Evolutionary conservation across 2,329 filamentous ascomycete species (phyloP), one percentile per base, ranked within the genome.

Genomic region (Grosmannia huntii): DNA sequence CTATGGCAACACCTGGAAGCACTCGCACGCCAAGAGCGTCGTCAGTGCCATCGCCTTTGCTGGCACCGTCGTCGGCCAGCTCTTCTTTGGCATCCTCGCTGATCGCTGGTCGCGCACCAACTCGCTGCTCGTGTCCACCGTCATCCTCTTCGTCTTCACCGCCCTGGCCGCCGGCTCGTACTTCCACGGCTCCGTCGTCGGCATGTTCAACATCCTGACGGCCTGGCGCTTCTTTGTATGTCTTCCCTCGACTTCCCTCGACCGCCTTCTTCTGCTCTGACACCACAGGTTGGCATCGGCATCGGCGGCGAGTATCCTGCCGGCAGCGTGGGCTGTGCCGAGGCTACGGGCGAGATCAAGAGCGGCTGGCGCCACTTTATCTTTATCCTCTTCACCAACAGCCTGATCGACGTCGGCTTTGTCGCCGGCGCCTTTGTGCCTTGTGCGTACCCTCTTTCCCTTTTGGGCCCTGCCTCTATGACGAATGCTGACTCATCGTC

Each of bases 81-180:
- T 95, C 7, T 68, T 85, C 52, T 95, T 96, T 65, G 90, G 90
- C 25, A 90, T 85, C 64, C 81, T 87, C 9, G 85, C 85, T 58
- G 91, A 96, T 68, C 84, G 88, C 69, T 95, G 84, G 80, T 94
- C 89, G 11, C 83, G 91, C 23, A 90, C 87, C 66, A 87, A 89
- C 75, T 86, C 87, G 9, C 80, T 96, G 41, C 79, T 95, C 62
- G 73, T 86, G 19, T 94, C 89, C 0, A 96, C 91, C 3, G 67
- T 90, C 57, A 89, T 96, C 64, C 77, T 96, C 38, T 85, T 96
- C 62, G 64, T 96, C 62, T 96, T 96, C 67, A 90, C 90, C 1
- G 86, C 87, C 2, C 76, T 96, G 1, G 82, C 83, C 5, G 82
- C 90, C 4, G 90, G 83, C 0, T 84, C 88, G 0, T 96, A 95